Evolutionary conservation across 495 filamentous ascomycete genomes (phyloP).

Genomic region (Penicillium chermesinum): DNA sequence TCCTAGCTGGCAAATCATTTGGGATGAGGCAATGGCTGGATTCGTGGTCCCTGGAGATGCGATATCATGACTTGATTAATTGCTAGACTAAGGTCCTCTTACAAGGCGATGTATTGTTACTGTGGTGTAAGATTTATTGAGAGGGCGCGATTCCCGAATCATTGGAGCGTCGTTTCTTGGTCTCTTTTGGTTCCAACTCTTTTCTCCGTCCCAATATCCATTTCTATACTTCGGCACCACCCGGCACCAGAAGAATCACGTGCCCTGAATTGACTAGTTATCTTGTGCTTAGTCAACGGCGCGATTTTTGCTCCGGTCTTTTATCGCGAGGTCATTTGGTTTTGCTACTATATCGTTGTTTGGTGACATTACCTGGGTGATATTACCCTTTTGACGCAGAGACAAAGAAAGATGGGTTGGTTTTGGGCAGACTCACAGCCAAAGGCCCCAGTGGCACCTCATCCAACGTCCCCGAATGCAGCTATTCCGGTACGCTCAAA

Average conservation of each 20-base stretch:
- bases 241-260: conserved; percentile 1
- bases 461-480: conserved; percentile 35
- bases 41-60: conserved; percentile 16
- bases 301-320: conserved; percentile 47
- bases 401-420: conserved; percentile 72
- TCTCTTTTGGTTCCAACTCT: too few relatives aligned
- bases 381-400: neutral
- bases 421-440: conserved; percentile 82
- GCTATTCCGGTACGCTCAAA: conserved; percentile 61
- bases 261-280: too few relatives aligned
- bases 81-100: neutral
- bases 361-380: neutral
- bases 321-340: conserved; percentile 14
- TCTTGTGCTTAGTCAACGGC: conserved; percentile 50
- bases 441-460: conserved; percentile 38
- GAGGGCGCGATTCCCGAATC: too few relatives aligned
- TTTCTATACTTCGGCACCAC: conserved; percentile 2
- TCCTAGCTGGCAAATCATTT: conserved; percentile 23
- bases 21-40: conserved; percentile 26
- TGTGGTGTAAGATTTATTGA: neutral
- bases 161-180: too few relatives aligned
- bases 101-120: neutral
- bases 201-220: too few relatives aligned
- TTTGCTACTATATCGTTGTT: conserved; percentile 4
- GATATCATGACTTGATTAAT: conserved; percentile 1